These are phyloP conservation scores for Diospyros kaki DNA, from an alignment of 148 eudicot genomes.

Conservation along the genomic window DNA sequence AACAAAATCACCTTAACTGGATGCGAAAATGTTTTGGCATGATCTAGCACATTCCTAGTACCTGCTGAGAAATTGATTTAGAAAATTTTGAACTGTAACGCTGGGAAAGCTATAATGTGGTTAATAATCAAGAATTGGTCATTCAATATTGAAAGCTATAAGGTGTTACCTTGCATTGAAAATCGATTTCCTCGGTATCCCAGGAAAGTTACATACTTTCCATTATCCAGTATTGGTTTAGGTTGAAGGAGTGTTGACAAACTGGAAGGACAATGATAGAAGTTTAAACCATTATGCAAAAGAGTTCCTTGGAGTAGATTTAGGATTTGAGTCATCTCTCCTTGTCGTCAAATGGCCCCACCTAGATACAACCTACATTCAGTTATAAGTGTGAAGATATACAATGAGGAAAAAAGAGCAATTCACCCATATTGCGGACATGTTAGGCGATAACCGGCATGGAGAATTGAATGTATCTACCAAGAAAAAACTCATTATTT, in stretches of 20 bases:
- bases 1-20: constrained; percentile 18
- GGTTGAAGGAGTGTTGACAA: constrained; percentile 1
- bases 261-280: neutral
- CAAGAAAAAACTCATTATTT: too few relatives aligned
- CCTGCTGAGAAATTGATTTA: constrained; percentile 2
- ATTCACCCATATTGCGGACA: neutral
- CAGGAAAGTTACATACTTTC: constrained; percentile 3
- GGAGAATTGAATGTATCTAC: too few relatives aligned
- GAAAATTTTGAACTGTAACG: too few relatives aligned
- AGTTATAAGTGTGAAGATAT: neutral
- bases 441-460: neutral
- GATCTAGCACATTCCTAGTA: constrained; percentile 16
- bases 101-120: neutral
- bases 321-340: constrained; percentile 20
- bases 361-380: neutral
- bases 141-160: neutral
- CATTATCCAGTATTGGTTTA: constrained; percentile 1
- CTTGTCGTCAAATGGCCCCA: neutral
- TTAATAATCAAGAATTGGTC: neutral
- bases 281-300: neutral
- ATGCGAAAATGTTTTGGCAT: constrained; percentile 10
- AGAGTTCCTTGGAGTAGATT: constrained; percentile 15
- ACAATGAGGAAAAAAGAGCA: neutral
- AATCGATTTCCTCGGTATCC: neutral
- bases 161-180: constrained; percentile 3